These are phyloP conservation scores for Phytophthora citricola DNA, from an alignment of 352 stramenopile species.

Conservation along the genomic window DNA sequence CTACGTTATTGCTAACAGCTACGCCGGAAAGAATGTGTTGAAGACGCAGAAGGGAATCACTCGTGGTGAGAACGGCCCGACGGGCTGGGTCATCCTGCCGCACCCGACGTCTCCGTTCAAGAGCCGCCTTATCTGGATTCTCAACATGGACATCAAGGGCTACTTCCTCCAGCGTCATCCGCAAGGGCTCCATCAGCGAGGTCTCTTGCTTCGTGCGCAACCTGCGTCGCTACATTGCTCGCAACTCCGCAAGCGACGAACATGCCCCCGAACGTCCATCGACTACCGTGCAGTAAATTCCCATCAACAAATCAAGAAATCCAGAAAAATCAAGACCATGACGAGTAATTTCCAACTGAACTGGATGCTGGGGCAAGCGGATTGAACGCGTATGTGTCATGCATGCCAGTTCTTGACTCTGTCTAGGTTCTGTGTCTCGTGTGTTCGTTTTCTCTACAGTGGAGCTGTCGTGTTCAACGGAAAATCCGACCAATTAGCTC, in stretches of 20 bases:
- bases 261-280: constrained; percentile 25
- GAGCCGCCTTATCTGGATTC: constrained; percentile 79
- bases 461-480: constrained; percentile 38
- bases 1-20: constrained; percentile 72
- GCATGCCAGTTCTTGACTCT: constrained; percentile 16
- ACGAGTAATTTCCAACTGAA: constrained; percentile 29
- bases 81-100: constrained; percentile 77
- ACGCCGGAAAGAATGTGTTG: constrained; percentile 73
- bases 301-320: constrained; percentile 22
- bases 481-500: constrained; percentile 38
- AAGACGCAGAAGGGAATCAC: constrained; percentile 76
- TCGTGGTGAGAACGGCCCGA: constrained; percentile 79
- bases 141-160: constrained; percentile 89
- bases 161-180: constrained; percentile 82
- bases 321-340: constrained; percentile 34
- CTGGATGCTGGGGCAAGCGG: constrained; percentile 19
- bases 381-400: constrained; percentile 29
- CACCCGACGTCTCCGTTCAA: constrained; percentile 81
- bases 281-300: constrained; percentile 46
- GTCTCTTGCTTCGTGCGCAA: constrained; percentile 84
- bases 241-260: constrained; percentile 40
- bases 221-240: constrained; percentile 69
- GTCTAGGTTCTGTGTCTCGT: constrained; percentile 37
- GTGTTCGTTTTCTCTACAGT: constrained; percentile 31
- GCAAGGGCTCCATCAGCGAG: constrained; percentile 83